phyloP scores from a whole-genome alignment of 2,329 filamentous ascomycete genomes.

The Neonectria ditissima region DNA sequence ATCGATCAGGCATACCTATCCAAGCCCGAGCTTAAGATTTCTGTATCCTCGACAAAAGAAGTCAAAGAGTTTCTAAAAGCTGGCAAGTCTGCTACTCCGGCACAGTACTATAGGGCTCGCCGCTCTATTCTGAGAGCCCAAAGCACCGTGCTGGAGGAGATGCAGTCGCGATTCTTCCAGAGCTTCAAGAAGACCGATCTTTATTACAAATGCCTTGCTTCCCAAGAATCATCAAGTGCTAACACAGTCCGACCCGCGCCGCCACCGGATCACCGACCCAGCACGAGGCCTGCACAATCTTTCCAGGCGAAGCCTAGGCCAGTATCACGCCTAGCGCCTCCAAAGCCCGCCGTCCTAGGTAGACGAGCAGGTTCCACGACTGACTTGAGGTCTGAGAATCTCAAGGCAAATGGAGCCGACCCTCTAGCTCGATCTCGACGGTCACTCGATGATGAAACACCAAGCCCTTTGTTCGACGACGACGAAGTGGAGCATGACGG shows the following conservation, averaged over 20 bases:
- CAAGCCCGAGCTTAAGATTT: slow-evolving; percentile 83
- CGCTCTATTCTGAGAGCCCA: slow-evolving; percentile 85
- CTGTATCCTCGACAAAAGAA: slow-evolving; percentile 73
- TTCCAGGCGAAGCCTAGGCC: slow-evolving; percentile 59
- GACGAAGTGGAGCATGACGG: slow-evolving; percentile 81
- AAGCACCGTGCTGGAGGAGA: slow-evolving; percentile 83
- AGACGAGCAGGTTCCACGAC: slow-evolving; percentile 61
- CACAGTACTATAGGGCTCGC: slow-evolving; percentile 86
- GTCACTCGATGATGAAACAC: slow-evolving; percentile 75
- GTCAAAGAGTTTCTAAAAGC: slow-evolving; percentile 84
- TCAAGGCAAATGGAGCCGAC: slow-evolving; percentile 55
- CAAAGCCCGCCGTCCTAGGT: slow-evolving; percentile 48
- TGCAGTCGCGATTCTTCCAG: slow-evolving; percentile 84
- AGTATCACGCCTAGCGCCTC: slow-evolving; percentile 57
- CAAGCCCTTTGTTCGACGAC: slow-evolving; percentile 79
- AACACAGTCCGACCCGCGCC: slow-evolving; percentile 41
- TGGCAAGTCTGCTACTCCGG: slow-evolving; percentile 78
- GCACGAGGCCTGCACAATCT: slow-evolving; percentile 50
- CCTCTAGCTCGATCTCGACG: slow-evolving; percentile 62
- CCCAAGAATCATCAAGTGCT: slow-evolving; percentile 75
- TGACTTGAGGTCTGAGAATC: slow-evolving; percentile 57
- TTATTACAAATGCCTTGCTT: slow-evolving; percentile 95
- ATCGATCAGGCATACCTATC: slow-evolving; percentile 92
- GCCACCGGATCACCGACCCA: slow-evolving; percentile 40
- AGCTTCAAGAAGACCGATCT: slow-evolving; percentile 93